These are phyloP conservation scores for Dendrobium catenatum DNA, from an alignment of 106 monocot species.

Conservation along the genomic window DNA sequence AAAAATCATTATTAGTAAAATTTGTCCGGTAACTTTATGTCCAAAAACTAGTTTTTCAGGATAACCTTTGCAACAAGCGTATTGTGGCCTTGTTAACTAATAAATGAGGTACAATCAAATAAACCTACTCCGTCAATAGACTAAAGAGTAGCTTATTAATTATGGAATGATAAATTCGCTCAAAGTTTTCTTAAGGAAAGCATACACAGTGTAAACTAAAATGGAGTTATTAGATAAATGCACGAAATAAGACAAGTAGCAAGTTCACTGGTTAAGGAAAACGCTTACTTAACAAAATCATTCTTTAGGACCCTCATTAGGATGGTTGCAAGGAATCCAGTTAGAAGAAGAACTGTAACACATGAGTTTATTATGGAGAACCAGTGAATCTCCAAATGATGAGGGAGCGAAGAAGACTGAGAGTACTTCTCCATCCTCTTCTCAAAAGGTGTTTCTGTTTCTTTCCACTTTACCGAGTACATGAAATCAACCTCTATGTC, in stretches of 20 bases:
- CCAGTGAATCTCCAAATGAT: conserved; percentile 58
- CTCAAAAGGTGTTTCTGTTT: conserved; percentile 43
- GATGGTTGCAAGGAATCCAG: conserved; percentile 56
- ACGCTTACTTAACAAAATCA: conserved; percentile 56
- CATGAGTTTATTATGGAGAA: conserved; percentile 68
- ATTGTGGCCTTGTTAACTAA: background rate
- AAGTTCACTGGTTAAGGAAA: background rate
- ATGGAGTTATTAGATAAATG: background rate
- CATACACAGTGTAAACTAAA: background rate
- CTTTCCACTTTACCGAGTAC: conserved; percentile 54
- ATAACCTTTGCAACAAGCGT: background rate
- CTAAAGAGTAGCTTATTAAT: background rate
- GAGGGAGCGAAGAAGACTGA: conserved; percentile 28
- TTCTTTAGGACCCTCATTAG: conserved; percentile 59
- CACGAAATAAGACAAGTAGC: background rate
- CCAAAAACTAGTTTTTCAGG: background rate
- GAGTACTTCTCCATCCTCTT: conserved; percentile 71
- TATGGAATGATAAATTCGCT: background rate
- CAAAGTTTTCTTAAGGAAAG: background rate
- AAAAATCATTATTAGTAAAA: background rate
- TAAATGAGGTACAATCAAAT: background rate
- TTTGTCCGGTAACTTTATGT: background rate
- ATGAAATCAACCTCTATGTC: conserved; percentile 48
- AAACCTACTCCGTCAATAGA: background rate
- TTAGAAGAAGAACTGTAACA: conserved; percentile 52